These are phyloP conservation scores for Pilobolus umbonatus DNA, from an alignment of 192 early-diverging fungal genomes.

Conservation along the genomic window DNA sequence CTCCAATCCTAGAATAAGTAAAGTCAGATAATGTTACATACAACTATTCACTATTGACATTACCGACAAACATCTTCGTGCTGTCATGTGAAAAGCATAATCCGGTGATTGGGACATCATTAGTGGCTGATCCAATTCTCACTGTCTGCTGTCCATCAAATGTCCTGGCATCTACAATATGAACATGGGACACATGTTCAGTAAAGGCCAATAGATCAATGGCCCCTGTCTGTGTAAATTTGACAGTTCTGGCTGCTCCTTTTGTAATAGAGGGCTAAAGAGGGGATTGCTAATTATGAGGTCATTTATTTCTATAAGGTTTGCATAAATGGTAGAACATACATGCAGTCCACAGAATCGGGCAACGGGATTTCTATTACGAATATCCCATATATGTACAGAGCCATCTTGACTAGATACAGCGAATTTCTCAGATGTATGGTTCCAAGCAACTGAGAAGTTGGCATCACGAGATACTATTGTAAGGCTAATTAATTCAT, in stretches of 20 bases:
- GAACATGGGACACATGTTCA: slow-evolving; percentile 85
- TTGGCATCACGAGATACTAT: slow-evolving; percentile 75
- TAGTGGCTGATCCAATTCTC: slow-evolving; percentile 58
- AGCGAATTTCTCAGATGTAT: slow-evolving; percentile 88
- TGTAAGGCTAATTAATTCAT: background rate
- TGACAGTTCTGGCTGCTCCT: slow-evolving; percentile 77
- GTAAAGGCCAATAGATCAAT: slow-evolving; percentile 81
- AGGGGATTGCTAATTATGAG: too few relatives aligned
- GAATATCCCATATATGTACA: slow-evolving; percentile 90
- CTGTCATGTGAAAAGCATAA: slow-evolving; percentile 81
- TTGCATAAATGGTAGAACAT: too few relatives aligned
- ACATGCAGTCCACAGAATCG: slow-evolving; percentile 71
- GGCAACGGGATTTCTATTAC: slow-evolving; percentile 70
- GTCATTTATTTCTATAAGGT: too few relatives aligned
- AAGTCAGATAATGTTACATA: background rate
- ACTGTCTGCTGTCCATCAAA: slow-evolving; percentile 80
- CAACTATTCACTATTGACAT: slow-evolving; percentile 15
- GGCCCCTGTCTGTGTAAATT: slow-evolving; percentile 86
- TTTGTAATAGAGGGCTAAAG: slow-evolving; percentile 65
- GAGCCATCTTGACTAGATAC: slow-evolving; percentile 93
- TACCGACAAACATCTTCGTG: slow-evolving; percentile 84
- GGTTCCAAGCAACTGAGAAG: slow-evolving; percentile 95
- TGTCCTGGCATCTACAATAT: slow-evolving; percentile 85
- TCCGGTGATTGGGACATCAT: slow-evolving; percentile 83
- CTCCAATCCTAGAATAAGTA: slow-evolving; percentile 60